Base-by-base conservation (phyloP, 23 red algal genomes). In the Gracilaria domingensis region DNA sequence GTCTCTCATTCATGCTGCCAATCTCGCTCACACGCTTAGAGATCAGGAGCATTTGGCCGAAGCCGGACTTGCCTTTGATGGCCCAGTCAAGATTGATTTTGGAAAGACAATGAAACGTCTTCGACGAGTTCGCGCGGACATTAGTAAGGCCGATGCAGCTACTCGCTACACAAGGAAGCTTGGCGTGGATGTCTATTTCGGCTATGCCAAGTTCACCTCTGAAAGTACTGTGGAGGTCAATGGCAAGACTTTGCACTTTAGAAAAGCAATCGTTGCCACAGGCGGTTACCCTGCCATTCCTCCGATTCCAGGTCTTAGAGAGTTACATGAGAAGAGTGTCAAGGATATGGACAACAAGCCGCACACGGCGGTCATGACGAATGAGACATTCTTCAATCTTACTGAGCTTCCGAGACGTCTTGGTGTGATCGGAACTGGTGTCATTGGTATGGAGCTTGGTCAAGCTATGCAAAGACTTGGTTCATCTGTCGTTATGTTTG, bases 131-230 rank as follows among this genome's bases (percentile, higher is more conserved):
- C 86, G 94, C 9, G 94, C 94, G 17, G 61, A 95, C 18, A 95
- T 95, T 72, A 84, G 85, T 29, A 55, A 91, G 7, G 84, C 66
- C 47, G 94, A 95, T 74, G 85, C 94, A 17, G 94, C 94, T 6
- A 62, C 48, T 0, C 61, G 94, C 6, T 95, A 85, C 56, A 84
- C 94, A 1, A 32, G 70, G 11, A 90, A 95, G 64, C 87, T 95
- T 33, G 94, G 94, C 34, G 85, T 90, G 17, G 94, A 95, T 88
- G 94, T 95, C 0, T 95, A 84, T 39, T 89, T 90, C 56, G 94
- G 85, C 24, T 88, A 91, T 40, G 94, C 61, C 13, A 91, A 84
- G 49, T 95, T 95, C 80, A 92, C 55, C 5, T 80, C 67, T 3
- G 62, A 50, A 9, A 29, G 30, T 8, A 79, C 53, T 42, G 59